Percentiles rank a stretch among this genome's conserved stretches.
phyloP scores from a whole-genome alignment of 306 rosid species.

The Luffa acutangula region DNA sequence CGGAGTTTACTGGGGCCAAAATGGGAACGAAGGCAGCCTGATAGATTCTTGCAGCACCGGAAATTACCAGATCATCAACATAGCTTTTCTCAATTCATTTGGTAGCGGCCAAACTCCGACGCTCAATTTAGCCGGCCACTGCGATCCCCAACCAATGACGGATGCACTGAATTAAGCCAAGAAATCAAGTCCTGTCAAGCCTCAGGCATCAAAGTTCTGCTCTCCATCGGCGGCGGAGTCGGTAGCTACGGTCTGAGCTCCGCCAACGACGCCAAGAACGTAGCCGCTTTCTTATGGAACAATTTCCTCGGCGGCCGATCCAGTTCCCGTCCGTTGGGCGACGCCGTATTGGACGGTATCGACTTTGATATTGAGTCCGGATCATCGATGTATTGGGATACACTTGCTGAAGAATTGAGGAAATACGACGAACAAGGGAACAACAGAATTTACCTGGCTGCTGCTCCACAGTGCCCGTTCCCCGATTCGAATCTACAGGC shows the following conservation, averaged over 20 bases:
- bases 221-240: background rate
- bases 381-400: background rate
- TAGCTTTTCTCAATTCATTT: too few relatives aligned
- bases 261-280: background rate
- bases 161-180: too few relatives aligned
- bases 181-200: constrained; percentile 4
- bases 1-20: too few relatives aligned
- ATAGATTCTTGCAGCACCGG: too few relatives aligned
- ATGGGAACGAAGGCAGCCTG: too few relatives aligned
- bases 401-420: background rate
- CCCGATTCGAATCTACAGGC: background rate
- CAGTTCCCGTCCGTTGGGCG: constrained; percentile 1
- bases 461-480: constrained; percentile 10
- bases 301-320: constrained; percentile 4
- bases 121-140: too few relatives aligned
- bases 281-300: background rate
- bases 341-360: constrained; percentile 9
- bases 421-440: background rate
- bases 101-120: too few relatives aligned
- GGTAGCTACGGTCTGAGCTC: background rate
- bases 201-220: constrained; percentile 1
- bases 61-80: too few relatives aligned
- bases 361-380: background rate
- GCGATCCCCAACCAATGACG: too few relatives aligned
- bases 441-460: constrained; percentile 8